A percentile compares a stretch with the other conserved stretches of the same genome.
Evolutionary conservation across 352 stramenopile genomes (phyloP).

Genomic region (Globisporangium mamillatum): DNA sequence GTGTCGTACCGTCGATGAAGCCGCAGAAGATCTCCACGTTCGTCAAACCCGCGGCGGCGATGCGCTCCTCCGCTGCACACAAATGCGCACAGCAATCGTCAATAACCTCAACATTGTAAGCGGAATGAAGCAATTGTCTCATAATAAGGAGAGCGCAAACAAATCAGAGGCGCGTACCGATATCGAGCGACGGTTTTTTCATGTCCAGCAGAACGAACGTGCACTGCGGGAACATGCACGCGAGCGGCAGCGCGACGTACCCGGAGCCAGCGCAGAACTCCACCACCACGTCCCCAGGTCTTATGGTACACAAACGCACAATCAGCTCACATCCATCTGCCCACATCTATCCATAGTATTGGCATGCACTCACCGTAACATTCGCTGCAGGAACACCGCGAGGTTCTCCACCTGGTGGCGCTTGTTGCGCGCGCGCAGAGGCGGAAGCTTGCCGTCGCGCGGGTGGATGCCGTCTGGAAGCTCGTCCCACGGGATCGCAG

Average conservation of each 20-base stretch:
- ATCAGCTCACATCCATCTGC: background rate
- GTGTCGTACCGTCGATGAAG: slow-evolving; percentile 49
- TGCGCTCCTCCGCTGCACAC: slow-evolving; percentile 51
- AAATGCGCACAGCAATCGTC: background rate
- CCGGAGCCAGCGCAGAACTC: slow-evolving; percentile 82
- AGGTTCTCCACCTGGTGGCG: slow-evolving; percentile 79
- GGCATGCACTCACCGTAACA: slow-evolving; percentile 40
- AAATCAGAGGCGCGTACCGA: slow-evolving; percentile 33
- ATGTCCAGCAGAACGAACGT: slow-evolving; percentile 79
- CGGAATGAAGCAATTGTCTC: background rate
- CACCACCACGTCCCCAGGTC: slow-evolving; percentile 69
- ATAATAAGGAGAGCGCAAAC: background rate
- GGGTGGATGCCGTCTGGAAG: slow-evolving; percentile 70
- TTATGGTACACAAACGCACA: slow-evolving; percentile 12
- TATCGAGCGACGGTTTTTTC: slow-evolving; percentile 72
- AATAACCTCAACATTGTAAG: background rate
- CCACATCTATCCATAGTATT: background rate
- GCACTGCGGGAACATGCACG: slow-evolving; percentile 69
- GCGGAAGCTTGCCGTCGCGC: slow-evolving; percentile 57
- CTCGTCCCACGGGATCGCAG: slow-evolving; percentile 57
- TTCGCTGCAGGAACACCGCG: slow-evolving; percentile 57
- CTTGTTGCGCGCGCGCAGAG: slow-evolving; percentile 60
- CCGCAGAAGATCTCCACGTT: slow-evolving; percentile 80
- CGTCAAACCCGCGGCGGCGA: slow-evolving; percentile 48
- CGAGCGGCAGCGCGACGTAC: slow-evolving; percentile 72